These are phyloP conservation scores for Aspergillus ostianus DNA, from an alignment of 495 filamentous ascomycete genomes.

Conservation along the genomic window DNA sequence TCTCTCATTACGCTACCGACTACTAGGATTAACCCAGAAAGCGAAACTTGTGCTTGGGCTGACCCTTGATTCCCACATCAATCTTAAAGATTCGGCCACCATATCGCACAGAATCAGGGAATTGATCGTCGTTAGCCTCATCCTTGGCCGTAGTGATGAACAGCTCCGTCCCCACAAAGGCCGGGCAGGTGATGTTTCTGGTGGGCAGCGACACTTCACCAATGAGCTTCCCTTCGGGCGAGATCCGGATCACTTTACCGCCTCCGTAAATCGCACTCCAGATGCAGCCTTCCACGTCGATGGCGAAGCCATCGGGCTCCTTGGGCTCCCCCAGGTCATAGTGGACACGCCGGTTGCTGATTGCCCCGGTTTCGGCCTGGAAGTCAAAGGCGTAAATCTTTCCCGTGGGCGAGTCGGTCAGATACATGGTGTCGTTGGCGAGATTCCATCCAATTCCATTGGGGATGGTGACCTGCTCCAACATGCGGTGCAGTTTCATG, in stretches of 20 bases:
- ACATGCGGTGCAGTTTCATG: conserved; percentile 55
- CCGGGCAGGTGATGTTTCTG: conserved; percentile 65
- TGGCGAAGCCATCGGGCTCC: conserved; percentile 72
- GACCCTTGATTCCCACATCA: conserved; percentile 62
- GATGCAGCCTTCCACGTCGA: conserved; percentile 69
- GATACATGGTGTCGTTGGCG: conserved; percentile 75
- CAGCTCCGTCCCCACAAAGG: conserved; percentile 72
- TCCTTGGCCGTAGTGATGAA: conserved; percentile 73
- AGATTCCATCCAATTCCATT: conserved; percentile 78
- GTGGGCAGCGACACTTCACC: conserved; percentile 68
- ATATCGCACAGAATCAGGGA: conserved; percentile 57
- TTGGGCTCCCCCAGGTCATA: conserved; percentile 43
- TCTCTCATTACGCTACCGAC: conserved; percentile 1
- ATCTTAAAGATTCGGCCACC: conserved; percentile 67
- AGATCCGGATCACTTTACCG: conserved; percentile 64
- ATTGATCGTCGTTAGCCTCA: conserved; percentile 47
- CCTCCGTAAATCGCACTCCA: conserved; percentile 81
- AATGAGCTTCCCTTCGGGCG: conserved; percentile 59
- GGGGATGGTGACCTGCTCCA: conserved; percentile 71
- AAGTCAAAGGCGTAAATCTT: conserved; percentile 77
- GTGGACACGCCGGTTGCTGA: conserved; percentile 62
- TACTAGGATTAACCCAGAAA: conserved; percentile 19
- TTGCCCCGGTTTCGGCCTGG: conserved; percentile 56
- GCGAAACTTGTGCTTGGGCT: conserved; percentile 55
- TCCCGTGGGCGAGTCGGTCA: conserved; percentile 73